These are phyloP conservation scores for Amaranthus palmeri DNA, from an alignment of 148 eudicot genomes.

Conservation along the genomic window DNA sequence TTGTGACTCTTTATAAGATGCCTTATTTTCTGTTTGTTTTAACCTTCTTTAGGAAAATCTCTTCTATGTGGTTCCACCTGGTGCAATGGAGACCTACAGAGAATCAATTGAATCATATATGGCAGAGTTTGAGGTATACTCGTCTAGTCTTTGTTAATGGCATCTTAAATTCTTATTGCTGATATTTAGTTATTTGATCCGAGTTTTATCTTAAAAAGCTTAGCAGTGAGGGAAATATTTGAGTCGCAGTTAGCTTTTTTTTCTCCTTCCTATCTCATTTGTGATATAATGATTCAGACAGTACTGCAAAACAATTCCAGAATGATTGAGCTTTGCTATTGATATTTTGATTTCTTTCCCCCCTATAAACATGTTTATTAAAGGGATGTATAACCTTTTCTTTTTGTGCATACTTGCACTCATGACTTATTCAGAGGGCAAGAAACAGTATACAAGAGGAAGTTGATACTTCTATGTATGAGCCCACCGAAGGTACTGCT, in stretches of 20 bases:
- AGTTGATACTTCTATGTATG: constrained; percentile 54
- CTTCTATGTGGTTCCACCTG: constrained; percentile 63
- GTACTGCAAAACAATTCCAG: not conserved
- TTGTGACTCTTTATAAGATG: constrained; percentile 3
- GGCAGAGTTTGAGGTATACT: constrained; percentile 53
- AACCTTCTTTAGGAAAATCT: constrained; percentile 59
- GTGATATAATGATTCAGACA: not conserved
- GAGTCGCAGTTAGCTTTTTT: not conserved
- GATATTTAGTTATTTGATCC: not conserved
- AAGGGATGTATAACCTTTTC: not conserved
- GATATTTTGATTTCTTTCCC: not conserved
- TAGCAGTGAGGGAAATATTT: not conserved
- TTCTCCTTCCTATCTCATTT: not conserved
- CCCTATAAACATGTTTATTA: not conserved
- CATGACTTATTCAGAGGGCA: constrained; percentile 41
- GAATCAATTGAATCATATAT: constrained; percentile 64
- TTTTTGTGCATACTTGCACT: not conserved
- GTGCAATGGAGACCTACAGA: constrained; percentile 74
- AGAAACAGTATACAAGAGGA: constrained; percentile 52
- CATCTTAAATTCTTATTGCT: not conserved
- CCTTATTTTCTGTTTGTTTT: not conserved
- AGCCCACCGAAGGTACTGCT: constrained; percentile 60
- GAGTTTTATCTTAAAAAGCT: not conserved
- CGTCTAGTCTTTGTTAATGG: not conserved
- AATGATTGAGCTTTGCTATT: not conserved